Evolutionary conservation across 805 yeast genomes (phyloP).

Genomic region (Saccharomycopsis javanensis): DNA sequence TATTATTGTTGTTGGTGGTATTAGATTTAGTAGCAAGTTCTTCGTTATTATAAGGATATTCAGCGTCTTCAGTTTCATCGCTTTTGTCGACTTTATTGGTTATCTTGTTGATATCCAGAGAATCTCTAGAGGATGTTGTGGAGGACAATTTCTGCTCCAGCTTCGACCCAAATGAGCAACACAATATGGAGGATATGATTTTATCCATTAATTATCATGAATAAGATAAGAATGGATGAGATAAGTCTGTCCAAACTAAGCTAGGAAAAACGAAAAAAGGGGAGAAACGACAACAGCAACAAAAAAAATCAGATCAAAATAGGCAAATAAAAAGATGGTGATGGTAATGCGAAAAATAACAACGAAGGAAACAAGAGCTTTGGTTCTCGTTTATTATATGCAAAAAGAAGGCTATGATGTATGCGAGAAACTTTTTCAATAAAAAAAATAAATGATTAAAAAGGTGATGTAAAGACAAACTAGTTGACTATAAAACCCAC

Average conservation of each 20-base stretch:
- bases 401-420: too few species aligned
- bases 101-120: slow-evolving; percentile 8
- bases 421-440: too few species aligned
- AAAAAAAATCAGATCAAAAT: too few species aligned
- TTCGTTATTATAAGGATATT: slow-evolving; percentile 5
- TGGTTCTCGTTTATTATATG: too few species aligned
- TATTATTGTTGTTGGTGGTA: too few species aligned
- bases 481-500: too few species aligned
- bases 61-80: slow-evolving; percentile 13
- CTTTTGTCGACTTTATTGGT: slow-evolving; percentile 8
- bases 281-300: not conserved
- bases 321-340: not conserved
- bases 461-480: too few species aligned
- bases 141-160: slow-evolving; percentile 15
- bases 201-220: slow-evolving; percentile 25
- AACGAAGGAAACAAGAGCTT: too few species aligned
- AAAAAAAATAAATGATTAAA: too few species aligned
- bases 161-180: slow-evolving; percentile 25
- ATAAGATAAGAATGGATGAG: slow-evolving; percentile 1
- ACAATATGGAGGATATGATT: slow-evolving; percentile 28
- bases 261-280: not conserved
- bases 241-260: not conserved
- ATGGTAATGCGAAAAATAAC: too few species aligned
- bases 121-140: slow-evolving; percentile 15
- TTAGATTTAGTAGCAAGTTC: slow-evolving; percentile 4